phyloP scores from a whole-genome alignment of 805 yeast species.

The Teunomyces pallodes region DNA sequence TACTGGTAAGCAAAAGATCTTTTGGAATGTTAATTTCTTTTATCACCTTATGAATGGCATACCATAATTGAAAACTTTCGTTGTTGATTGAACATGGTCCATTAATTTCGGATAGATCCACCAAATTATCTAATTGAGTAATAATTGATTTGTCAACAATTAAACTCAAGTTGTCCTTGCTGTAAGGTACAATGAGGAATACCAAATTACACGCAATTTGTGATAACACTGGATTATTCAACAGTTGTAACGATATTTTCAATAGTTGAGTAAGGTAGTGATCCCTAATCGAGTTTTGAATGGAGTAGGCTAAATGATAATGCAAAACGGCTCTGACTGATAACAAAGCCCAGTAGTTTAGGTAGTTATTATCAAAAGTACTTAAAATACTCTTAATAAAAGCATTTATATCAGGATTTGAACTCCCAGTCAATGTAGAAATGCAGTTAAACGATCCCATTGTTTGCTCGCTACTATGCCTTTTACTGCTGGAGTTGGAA shows the following conservation, averaged over 20 bases:
- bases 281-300: not conserved
- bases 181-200: conserved; percentile 11
- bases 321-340: conserved; percentile 16
- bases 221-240: conserved; percentile 28
- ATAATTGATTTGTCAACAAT: conserved; percentile 39
- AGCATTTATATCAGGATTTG: conserved; percentile 7
- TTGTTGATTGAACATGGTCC: conserved; percentile 55
- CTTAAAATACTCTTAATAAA: conserved; percentile 15
- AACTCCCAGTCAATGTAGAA: not conserved
- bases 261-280: conserved; percentile 20
- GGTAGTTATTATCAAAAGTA: conserved; percentile 19
- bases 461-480: not conserved
- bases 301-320: not conserved
- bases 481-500: not conserved
- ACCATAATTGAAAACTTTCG: conserved; percentile 57
- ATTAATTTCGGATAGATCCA: conserved; percentile 55
- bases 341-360: conserved; percentile 25
- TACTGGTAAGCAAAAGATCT: conserved; percentile 20
- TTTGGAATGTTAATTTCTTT: conserved; percentile 28
- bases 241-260: conserved; percentile 33
- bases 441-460: not conserved
- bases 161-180: conserved; percentile 8
- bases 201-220: conserved; percentile 33
- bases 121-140: conserved; percentile 47
- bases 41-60: conserved; percentile 35